phyloP scores from a whole-genome alignment of 2,329 filamentous ascomycete species.

The Aspergillus eucalypticola region DNA sequence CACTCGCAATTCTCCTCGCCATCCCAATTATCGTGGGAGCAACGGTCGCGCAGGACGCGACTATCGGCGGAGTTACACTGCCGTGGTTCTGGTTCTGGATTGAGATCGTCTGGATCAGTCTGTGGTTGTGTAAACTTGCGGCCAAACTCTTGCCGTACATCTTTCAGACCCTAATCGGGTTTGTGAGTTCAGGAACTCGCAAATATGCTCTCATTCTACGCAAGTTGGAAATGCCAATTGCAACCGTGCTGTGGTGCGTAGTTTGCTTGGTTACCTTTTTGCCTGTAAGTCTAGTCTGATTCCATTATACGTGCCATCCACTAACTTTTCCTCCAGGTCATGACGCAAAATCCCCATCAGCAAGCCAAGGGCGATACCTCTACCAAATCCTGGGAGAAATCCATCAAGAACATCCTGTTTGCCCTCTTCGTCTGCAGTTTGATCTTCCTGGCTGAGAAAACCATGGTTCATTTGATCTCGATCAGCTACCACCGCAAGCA shows the following conservation, averaged over 20 bases:
- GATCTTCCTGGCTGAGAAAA: constrained; percentile 60
- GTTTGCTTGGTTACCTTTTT: constrained; percentile 62
- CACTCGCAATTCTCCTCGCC: constrained; percentile 59
- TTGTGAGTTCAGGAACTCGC: constrained; percentile 64
- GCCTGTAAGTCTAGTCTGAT: constrained; percentile 40
- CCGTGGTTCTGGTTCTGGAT: constrained; percentile 67
- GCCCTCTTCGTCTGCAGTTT: constrained; percentile 58
- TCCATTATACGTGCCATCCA: no score
- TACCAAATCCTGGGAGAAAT: constrained; percentile 52
- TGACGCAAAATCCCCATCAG: constrained; percentile 46
- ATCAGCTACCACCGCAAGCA: constrained; percentile 70
- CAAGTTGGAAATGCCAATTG: constrained; percentile 61
- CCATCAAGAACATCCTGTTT: constrained; percentile 60
- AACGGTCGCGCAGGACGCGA: constrained; percentile 48
- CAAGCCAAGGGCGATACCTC: constrained; percentile 31
- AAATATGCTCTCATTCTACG: constrained; percentile 63
- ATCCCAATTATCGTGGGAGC: constrained; percentile 65
- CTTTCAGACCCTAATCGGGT: constrained; percentile 62
- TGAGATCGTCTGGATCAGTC: constrained; percentile 63
- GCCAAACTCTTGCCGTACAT: constrained; percentile 60
- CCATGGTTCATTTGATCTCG: constrained; percentile 64
- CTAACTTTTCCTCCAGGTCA: constrained; percentile 33
- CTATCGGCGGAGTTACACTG: constrained; percentile 58
- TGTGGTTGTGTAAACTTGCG: constrained; percentile 64
- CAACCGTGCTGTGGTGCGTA: constrained; percentile 61